Percentiles rank a stretch among this genome's conserved stretches.
phyloP scores from a whole-genome alignment of 1,284 basidiomycete genomes.

The Heliocybe sulcata region DNA sequence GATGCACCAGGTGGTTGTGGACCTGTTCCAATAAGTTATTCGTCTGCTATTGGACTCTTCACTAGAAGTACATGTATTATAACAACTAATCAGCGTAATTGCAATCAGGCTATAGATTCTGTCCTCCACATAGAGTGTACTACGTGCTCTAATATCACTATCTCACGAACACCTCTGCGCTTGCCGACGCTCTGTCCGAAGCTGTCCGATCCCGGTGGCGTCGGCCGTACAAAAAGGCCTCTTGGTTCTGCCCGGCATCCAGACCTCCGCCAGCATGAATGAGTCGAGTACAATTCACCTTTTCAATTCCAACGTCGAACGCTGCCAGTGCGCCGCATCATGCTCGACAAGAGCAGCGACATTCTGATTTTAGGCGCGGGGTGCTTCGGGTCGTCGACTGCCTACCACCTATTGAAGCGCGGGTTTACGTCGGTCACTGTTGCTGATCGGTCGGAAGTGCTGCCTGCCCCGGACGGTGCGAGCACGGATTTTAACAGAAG shows the following conservation, averaged over 20 bases:
- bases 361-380: constrained; percentile 81
- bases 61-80: no score
- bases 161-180: no score
- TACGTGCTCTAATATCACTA: no score
- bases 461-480: constrained; percentile 77
- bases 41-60: background rate
- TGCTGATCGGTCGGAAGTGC: constrained; percentile 54
- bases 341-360: background rate
- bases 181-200: no score
- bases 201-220: background rate
- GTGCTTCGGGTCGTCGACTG: constrained; percentile 81
- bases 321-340: background rate
- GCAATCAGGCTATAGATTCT: no score
- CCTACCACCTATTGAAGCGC: constrained; percentile 63
- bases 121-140: no score
- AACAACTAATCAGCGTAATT: no score
- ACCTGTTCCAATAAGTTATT: constrained; percentile 29
- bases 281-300: no score
- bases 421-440: constrained; percentile 68
- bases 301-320: no score
- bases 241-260: background rate
- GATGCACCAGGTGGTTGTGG: constrained; percentile 50
- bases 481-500: constrained; percentile 85
- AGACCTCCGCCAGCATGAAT: background rate
- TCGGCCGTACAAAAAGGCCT: background rate